A percentile compares a stretch with the other conserved stretches of the same genome.
Conservation (phyloP, 1,284 basidiomycete genomes). For the Farysia itapuensis region DNA sequence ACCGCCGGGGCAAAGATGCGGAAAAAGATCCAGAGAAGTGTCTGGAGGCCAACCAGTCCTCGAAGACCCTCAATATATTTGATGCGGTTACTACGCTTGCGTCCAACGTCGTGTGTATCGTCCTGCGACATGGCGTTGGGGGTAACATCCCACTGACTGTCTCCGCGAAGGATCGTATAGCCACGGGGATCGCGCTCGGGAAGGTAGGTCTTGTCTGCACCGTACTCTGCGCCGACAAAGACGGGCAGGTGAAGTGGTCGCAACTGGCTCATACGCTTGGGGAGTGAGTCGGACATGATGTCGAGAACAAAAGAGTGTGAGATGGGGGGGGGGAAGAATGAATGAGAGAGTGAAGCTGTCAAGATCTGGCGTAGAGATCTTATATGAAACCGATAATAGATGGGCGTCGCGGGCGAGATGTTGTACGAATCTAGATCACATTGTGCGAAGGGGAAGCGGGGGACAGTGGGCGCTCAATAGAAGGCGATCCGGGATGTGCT, state of each 20-base stretch:
- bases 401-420: too few relatives aligned
- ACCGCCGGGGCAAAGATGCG: constrained; percentile 42
- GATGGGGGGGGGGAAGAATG: neutral
- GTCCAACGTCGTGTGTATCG: constrained; percentile 23
- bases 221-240: constrained; percentile 23
- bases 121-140: constrained; percentile 25
- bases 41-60: constrained; percentile 39
- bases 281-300: too few relatives aligned
- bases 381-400: too few relatives aligned
- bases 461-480: too few relatives aligned
- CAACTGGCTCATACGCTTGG: constrained; percentile 9
- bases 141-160: constrained; percentile 30
- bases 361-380: too few relatives aligned
- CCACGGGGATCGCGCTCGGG: constrained; percentile 30
- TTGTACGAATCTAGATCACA: too few relatives aligned
- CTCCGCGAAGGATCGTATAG: constrained; percentile 27
- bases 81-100: constrained; percentile 24
- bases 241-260: constrained; percentile 19
- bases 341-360: neutral
- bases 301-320: too few relatives aligned
- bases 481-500: too few relatives aligned
- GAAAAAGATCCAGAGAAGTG: constrained; percentile 46
- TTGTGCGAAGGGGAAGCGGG: too few relatives aligned
- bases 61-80: constrained; percentile 37
- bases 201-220: constrained; percentile 14